A percentile compares a stretch with the other conserved stretches of the same genome.
Evolutionary conservation across 2,329 filamentous ascomycete genomes (phyloP).

Genomic region (Pseudocercospora fijiensis): DNA sequence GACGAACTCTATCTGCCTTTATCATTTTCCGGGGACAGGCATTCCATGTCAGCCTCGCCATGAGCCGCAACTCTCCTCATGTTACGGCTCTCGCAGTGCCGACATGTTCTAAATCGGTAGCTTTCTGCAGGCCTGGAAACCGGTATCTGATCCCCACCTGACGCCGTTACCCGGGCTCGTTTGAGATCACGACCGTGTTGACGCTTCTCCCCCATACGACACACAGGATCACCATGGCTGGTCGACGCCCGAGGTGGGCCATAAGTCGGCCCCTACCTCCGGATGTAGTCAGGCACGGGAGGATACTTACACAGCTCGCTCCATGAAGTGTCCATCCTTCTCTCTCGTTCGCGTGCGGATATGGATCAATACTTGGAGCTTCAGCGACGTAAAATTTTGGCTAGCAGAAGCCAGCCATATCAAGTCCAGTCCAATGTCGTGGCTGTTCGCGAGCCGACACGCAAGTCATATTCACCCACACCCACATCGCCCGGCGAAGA

Average conservation of each 20-base stretch:
- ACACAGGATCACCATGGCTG: slow-evolving; percentile 3
- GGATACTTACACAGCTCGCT: neutral
- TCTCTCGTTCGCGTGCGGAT: neutral
- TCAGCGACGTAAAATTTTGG: slow-evolving; percentile 18
- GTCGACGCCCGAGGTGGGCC: neutral
- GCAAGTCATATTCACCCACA: neutral
- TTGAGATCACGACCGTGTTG: neutral
- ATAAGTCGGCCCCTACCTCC: slow-evolving; percentile 11
- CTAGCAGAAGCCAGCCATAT: slow-evolving; percentile 9
- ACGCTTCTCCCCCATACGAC: neutral
- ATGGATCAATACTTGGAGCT: slow-evolving; percentile 20
- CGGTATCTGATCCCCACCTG: slow-evolving; percentile 1
- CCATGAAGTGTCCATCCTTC: slow-evolving; percentile 6
- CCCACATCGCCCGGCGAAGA: slow-evolving; percentile 3
- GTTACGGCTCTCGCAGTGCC: slow-evolving; percentile 2
- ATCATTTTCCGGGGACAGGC: neutral
- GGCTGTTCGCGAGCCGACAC: slow-evolving; percentile 18
- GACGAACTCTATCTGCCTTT: neutral
- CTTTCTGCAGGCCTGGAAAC: neutral
- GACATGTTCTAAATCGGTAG: slow-evolving; percentile 3
- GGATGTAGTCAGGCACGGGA: neutral
- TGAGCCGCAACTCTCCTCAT: slow-evolving; percentile 4
- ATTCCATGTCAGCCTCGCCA: neutral
- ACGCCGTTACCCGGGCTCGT: neutral
- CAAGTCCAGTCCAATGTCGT: slow-evolving; percentile 12